phyloP scores from a whole-genome alignment of 1,139 yeast species.

The Blastobotrys aristatus region DNA sequence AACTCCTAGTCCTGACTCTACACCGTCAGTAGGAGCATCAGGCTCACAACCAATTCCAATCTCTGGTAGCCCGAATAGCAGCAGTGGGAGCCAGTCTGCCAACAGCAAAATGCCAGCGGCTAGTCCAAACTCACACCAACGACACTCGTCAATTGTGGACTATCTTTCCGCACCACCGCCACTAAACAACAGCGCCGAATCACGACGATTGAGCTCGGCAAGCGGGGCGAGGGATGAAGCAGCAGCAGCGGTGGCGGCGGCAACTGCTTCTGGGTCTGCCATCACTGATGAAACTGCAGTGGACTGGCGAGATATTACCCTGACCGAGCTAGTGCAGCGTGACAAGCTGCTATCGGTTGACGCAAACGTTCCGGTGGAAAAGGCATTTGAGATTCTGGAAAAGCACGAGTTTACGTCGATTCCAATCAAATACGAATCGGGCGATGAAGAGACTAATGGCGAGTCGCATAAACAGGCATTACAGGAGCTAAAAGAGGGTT shows the following conservation, averaged over 20 bases:
- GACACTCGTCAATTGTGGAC: constrained; percentile 63
- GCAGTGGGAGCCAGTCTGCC: not conserved
- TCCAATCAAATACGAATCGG: constrained; percentile 53
- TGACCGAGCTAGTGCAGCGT: constrained; percentile 70
- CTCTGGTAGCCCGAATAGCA: not conserved
- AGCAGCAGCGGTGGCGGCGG: constrained; percentile 2
- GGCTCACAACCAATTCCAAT: not conserved
- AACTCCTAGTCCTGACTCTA: not conserved
- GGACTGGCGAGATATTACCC: constrained; percentile 72
- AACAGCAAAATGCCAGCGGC: constrained; percentile 8
- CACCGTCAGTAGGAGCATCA: not conserved
- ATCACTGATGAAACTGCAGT: constrained; percentile 7
- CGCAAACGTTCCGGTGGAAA: constrained; percentile 64
- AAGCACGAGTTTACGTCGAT: constrained; percentile 73
- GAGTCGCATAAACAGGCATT: constrained; percentile 1
- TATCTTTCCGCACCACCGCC: constrained; percentile 82
- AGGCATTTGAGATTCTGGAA: constrained; percentile 75
- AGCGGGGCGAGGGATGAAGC: not conserved
- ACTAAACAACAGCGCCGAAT: constrained; percentile 29
- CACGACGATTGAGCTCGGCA: constrained; percentile 12
- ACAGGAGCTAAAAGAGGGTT: constrained; percentile 38
- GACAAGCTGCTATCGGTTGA: constrained; percentile 71
- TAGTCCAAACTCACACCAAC: constrained; percentile 11
- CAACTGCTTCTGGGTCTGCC: constrained; percentile 6
- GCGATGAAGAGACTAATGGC: constrained; percentile 24